Evolutionary conservation across 805 yeast genomes (phyloP).

Genomic region (Saccharomycodes ludwigii): DNA sequence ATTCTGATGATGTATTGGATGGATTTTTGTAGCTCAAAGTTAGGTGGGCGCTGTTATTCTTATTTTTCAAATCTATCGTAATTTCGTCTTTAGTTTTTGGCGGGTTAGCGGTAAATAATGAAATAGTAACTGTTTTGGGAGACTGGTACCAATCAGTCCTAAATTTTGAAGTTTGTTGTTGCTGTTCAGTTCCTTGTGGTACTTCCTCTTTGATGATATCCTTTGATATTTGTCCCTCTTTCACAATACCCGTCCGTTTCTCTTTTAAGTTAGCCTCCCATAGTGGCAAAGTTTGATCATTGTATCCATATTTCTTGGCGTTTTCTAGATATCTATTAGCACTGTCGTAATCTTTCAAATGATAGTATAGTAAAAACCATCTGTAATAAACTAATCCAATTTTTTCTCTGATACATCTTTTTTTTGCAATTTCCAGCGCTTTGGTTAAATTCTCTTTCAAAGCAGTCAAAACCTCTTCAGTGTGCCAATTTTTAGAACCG

Average conservation of each 20-base stretch:
- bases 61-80: constrained; percentile 29
- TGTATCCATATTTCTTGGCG: constrained; percentile 31
- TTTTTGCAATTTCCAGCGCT: constrained; percentile 35
- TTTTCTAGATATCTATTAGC: constrained; percentile 31
- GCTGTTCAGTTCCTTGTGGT: neutral
- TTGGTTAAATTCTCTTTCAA: constrained; percentile 21
- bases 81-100: constrained; percentile 27
- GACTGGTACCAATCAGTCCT: constrained; percentile 71
- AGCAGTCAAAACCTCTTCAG: constrained; percentile 30
- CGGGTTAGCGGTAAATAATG: constrained; percentile 59
- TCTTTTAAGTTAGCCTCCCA: constrained; percentile 26
- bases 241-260: constrained; percentile 13
- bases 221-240: neutral
- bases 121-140: constrained; percentile 39
- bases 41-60: constrained; percentile 14
- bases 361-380: constrained; percentile 35
- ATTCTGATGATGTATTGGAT: constrained; percentile 38
- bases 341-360: constrained; percentile 27
- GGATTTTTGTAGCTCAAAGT: constrained; percentile 26
- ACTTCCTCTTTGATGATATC: neutral
- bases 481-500: constrained; percentile 29
- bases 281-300: constrained; percentile 34
- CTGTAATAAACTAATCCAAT: constrained; percentile 38
- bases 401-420: constrained; percentile 32
- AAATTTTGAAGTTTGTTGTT: constrained; percentile 15